Base-by-base conservation (phyloP, 2,329 filamentous ascomycete genomes). In the Colletotrichum viniferum region DNA sequence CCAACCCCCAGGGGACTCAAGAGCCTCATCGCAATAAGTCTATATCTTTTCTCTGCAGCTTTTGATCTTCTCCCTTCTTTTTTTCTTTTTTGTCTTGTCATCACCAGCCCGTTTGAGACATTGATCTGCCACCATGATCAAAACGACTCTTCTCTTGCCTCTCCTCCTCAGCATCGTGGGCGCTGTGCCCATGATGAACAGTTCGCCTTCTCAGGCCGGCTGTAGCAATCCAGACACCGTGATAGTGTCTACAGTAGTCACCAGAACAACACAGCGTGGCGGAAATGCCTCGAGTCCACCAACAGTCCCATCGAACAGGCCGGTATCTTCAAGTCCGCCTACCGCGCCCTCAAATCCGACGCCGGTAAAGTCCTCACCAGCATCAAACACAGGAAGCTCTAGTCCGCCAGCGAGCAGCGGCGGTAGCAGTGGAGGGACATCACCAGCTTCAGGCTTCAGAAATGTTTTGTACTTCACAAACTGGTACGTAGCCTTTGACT, bases 381-480 rank as follows among this genome's bases (percentile, higher is more conserved):
- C 64, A 52, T 32, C 43, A 24, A 36, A 58, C 48, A 12, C 36
- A 0, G 43, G 48, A 18, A 30, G 18, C 8, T 16, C 48, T 14
- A 26, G 18, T 36, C 14, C 28, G 7, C 14, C 48, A 13, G 3
- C 64, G 26, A 56, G 18, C n/a, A 32, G 38, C 7, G n/a, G 28
- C 38, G 38, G 38, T 24, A 56, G 18, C 8, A 24, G 38, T n/a
- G 32, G 32, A 38, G 38, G 43, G 21, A 52, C 26, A 24, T 28
- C 67, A 16, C 58, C 68, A 10, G 60, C 68, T n/a, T 67, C 68
- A 13, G 64, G 69, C 21, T 77, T 72, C 48, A 72, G 78, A 32
- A 90, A 89, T 77, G 85, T 86, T 1, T 78, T 90, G 12, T 91
- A 91, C 81, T 90, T 90, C 73, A 87, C 88, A 12, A 90, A 90